Evolutionary conservation across 2,329 filamentous ascomycete species (phyloP).

Genomic region (Colletotrichum cereale): DNA sequence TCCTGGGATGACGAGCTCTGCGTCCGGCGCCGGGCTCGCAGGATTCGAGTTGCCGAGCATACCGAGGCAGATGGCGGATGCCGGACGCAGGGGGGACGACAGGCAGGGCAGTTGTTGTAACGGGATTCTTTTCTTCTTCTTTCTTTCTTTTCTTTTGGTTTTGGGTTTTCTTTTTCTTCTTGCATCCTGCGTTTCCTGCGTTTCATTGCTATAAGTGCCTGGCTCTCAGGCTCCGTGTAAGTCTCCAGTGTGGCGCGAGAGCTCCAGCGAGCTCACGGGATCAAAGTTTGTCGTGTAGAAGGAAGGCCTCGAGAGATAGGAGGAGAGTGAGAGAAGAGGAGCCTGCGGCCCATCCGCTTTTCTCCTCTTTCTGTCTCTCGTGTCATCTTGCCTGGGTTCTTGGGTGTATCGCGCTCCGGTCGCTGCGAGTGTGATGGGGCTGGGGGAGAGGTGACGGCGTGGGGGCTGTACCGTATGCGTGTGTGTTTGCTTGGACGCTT

Average conservation of each 20-base stretch:
- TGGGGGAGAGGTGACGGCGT: not conserved
- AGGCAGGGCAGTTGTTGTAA: too few species aligned
- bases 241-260: not conserved
- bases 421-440: not conserved
- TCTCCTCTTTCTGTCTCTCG: not conserved
- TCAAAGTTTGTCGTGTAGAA: not conserved
- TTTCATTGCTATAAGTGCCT: too few species aligned
- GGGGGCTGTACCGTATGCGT: not conserved
- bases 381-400: not conserved
- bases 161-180: too few species aligned
- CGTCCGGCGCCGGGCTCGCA: not conserved
- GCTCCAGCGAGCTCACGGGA: not conserved
- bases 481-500: not conserved
- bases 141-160: too few species aligned
- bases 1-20: conserved; percentile 17
- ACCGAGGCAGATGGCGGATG: too few species aligned
- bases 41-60: too few species aligned
- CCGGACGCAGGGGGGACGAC: too few species aligned
- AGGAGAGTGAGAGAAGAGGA: too few species aligned
- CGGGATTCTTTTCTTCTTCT: too few species aligned
- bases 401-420: not conserved
- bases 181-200: too few species aligned
- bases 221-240: too few species aligned
- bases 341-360: too few species aligned
- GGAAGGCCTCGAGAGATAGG: not conserved